Base-by-base conservation (phyloP, 2,329 filamentous ascomycete genomes). In the Arthrobotrys megalospora region DNA sequence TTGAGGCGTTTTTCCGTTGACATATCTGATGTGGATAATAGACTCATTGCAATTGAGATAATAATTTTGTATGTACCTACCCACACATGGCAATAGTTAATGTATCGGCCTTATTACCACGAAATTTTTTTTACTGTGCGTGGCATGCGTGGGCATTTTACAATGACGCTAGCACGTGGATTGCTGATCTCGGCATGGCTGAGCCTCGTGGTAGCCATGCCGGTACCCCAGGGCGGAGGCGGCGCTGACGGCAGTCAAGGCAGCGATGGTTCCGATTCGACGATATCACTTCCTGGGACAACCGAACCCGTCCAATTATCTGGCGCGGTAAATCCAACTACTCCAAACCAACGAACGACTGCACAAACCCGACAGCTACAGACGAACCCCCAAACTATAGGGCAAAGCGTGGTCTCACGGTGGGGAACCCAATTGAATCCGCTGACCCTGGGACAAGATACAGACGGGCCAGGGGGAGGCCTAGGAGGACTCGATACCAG, bases 171-270 rank as follows among this genome's bases (percentile, higher is more conserved):
- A 11, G 36, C 67, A 67, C 62, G 67, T 48, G 75, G 75, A 19
- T 7, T 78, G 11, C 19, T 67, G 7, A n/a, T 72, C 6, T 34
- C 62, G 6, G 53, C 16, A 63, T 78, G 75, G 75, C 53, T 72
- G 3, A 68, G 67, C 52, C 62, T 78, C 28, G 67, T 68, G 36
- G 34, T 47, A 10, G 75, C 75, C 52, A 48, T 55, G 5, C 75
- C 75, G 6, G 28, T 68, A 8, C 52, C 75, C 8, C 52, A 66
- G 16, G 68, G 55, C 19, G 58, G 69, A 38, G 38, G 36, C 11
- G 69, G 21, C 1, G 50, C 21, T 7, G 52, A 12, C n/a, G 45
- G 1, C 52, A 41, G 16, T 3, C 32, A 8, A 12, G 34, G 45
- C 1, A 36, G n/a, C 7, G 41, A 43, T 10, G 68, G 36, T 10